Evolutionary conservation across 2,329 filamentous ascomycete species (phyloP).

Genomic region (Hypoxylon sp.): DNA sequence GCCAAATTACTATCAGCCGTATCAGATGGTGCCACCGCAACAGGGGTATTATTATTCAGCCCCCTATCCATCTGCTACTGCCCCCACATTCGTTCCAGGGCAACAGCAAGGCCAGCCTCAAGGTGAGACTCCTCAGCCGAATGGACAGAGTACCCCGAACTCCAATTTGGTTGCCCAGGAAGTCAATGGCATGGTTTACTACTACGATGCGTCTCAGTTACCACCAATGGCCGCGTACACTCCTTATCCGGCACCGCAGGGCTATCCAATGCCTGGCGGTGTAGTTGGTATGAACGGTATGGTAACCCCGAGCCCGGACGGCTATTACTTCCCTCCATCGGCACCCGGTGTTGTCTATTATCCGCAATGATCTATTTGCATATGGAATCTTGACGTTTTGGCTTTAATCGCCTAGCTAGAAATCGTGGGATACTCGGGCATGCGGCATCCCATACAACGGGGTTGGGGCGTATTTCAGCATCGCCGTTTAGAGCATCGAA

Average conservation of each 20-base stretch:
- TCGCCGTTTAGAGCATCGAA: conserved; percentile 24
- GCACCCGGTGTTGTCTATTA: conserved; percentile 73
- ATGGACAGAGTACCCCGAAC: conserved; percentile 69
- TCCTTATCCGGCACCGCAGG: conserved; percentile 64
- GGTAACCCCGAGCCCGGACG: conserved; percentile 78
- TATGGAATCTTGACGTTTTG: conserved; percentile 31
- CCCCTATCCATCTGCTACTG: conserved; percentile 60
- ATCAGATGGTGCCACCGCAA: conserved; percentile 71
- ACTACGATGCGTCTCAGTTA: conserved; percentile 85
- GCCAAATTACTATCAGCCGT: conserved; percentile 72
- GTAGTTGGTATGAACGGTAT: conserved; percentile 81
- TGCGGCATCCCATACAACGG: conserved; percentile 4
- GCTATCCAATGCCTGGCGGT: conserved; percentile 63
- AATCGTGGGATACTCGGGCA: conserved; percentile 6
- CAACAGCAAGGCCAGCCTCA: conserved; percentile 60
- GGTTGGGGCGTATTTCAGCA: conserved; percentile 26
- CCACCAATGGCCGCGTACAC: conserved; percentile 67
- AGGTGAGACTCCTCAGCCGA: conserved; percentile 56
- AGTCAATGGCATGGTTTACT: conserved; percentile 96
- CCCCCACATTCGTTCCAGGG: conserved; percentile 71
- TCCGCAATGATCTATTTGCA: conserved; percentile 63
- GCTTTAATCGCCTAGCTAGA: conserved; percentile 22
- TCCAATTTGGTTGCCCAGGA: conserved; percentile 81
- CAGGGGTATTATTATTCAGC: conserved; percentile 78
- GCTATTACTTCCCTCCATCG: conserved; percentile 78